Evolutionary conservation across 2,329 filamentous ascomycete genomes (phyloP), one percentile per base, ranked within the genome.

Genomic region (Acrocalymma vagum): DNA sequence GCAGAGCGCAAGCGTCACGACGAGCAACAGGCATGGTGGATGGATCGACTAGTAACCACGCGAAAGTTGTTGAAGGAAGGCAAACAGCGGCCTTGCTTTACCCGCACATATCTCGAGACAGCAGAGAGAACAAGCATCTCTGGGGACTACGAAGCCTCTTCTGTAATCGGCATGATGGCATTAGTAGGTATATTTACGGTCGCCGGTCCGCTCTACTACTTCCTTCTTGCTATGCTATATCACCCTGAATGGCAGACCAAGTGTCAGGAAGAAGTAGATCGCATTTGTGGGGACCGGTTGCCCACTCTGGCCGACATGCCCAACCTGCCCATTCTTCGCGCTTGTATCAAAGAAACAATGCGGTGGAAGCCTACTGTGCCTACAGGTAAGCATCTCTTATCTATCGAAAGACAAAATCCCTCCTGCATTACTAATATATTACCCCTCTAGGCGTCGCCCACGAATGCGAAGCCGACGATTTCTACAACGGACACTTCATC

Each of bases 1-100:
- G 74, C 75, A 6, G 78, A 81, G 56, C 71, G 68, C 26, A 78
- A 77, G 56, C 72, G 78, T 14, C 78, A 80, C 49, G 78, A 80
- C 29, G 72, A 75, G 24, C 78, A 81, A 45, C 73, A 79, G 45
- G 71, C 60, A 0, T 80, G 77, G 72, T 81, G 76, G 73, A 76
- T 79, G 75, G 63, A 75, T 5, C 67, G 71, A n/a, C 61, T 79
- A 0, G 28, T 66, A 2, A 62, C 55, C 4, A 71, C 71, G 5
- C 65, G 70, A 11, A 55, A 55, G 20, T 47, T 55, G 29, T 60
- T 68, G 58, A 52, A 60, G 32, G 60, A 60, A 42, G 63, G 63
- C 24, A 61, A 62, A 41, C 63, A 68, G 28, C 48, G 56, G 22
- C 45, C 54, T 9, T 67, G 65, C 48, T 67, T 65, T 37, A 66